Percentiles rank a stretch among this genome's conserved stretches.
Conservation (phyloP, 2,329 filamentous ascomycete genomes). For the Keithomyces neogunnii region DNA sequence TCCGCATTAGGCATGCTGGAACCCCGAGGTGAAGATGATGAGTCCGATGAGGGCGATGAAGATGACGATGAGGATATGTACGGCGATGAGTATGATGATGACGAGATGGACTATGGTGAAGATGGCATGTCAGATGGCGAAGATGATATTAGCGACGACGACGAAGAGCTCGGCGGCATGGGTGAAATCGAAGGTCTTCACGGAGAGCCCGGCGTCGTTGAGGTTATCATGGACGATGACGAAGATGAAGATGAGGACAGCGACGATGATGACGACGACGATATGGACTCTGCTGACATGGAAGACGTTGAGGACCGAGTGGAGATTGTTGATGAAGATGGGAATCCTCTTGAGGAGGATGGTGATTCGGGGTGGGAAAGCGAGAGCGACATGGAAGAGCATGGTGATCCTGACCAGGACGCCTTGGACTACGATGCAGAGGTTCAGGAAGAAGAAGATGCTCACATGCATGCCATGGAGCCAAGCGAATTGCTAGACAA, state of each 20-base stretch:
- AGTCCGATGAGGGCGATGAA: conserved; percentile 65
- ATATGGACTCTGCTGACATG: conserved; percentile 33
- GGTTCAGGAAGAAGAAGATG: conserved; percentile 46
- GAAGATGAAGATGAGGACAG: conserved; percentile 58
- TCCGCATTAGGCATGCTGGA: conserved; percentile 94
- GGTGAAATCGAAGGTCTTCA: conserved; percentile 73
- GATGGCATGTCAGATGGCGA: conserved; percentile 76
- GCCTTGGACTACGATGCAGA: conserved; percentile 48
- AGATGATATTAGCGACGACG: conserved; percentile 83
- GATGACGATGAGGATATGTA: conserved; percentile 88
- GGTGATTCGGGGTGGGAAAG: conserved; percentile 55
- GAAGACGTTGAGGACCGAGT: conserved; percentile 45
- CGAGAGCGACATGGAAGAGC: conserved; percentile 48
- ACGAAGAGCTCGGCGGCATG: conserved; percentile 75
- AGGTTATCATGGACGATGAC: conserved; percentile 71
- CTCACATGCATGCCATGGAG: conserved; percentile 36
- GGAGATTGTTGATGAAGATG: conserved; percentile 56
- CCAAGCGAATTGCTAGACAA: conserved; percentile 39
- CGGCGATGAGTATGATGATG: conserved; percentile 80
- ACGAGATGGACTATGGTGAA: conserved; percentile 86
- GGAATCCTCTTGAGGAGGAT: conserved; percentile 50
- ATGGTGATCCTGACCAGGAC: conserved; percentile 42
- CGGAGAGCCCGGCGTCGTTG: conserved; percentile 54
- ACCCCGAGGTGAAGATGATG: conserved; percentile 70
- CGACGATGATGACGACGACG: conserved; percentile 44